A percentile compares a stretch with the other conserved stretches of the same genome.
Evolutionary conservation across 2,329 filamentous ascomycete genomes (phyloP).

Genomic region (Claviceps arundinis): DNA sequence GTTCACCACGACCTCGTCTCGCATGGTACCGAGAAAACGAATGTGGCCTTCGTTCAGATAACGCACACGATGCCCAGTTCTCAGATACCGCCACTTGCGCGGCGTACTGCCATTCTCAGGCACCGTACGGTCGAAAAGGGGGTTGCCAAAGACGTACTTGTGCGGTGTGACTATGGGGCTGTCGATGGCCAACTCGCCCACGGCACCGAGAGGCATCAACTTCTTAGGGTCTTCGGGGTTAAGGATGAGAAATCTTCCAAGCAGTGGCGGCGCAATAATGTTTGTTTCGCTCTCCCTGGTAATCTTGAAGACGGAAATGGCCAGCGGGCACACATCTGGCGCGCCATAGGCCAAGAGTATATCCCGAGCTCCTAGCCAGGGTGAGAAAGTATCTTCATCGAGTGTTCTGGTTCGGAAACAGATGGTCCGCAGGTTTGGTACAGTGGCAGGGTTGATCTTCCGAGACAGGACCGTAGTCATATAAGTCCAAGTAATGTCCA

Average conservation of each 20-base stretch:
- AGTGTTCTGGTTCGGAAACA: conserved; percentile 37
- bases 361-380: conserved; percentile 32
- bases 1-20: conserved; percentile 27
- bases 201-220: conserved; percentile 38
- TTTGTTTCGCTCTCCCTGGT: conserved; percentile 22
- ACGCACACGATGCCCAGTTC: conserved; percentile 37
- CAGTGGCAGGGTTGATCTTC: conserved; percentile 22
- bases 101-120: conserved; percentile 12
- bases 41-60: conserved; percentile 35
- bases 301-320: conserved; percentile 34
- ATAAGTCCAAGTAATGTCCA: conserved; percentile 38
- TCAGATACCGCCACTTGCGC: conserved; percentile 26
- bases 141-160: conserved; percentile 18
- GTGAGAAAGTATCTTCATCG: conserved; percentile 32
- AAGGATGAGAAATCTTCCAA: conserved; percentile 39
- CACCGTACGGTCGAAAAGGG: conserved; percentile 14
- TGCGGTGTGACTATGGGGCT: conserved; percentile 27
- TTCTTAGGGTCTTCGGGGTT: conserved; percentile 36
- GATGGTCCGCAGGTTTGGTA: conserved; percentile 26
- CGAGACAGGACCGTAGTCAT: conserved; percentile 47
- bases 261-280: conserved; percentile 33
- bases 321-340: conserved; percentile 37
- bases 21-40: conserved; percentile 31
- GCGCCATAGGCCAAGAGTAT: conserved; percentile 39
- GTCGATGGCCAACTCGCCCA: conserved; percentile 48